Evolutionary conservation across 371 early-diverging fungal species (phyloP), one percentile per base, ranked within the genome.

Genomic region (Haplosporangium sp.): DNA sequence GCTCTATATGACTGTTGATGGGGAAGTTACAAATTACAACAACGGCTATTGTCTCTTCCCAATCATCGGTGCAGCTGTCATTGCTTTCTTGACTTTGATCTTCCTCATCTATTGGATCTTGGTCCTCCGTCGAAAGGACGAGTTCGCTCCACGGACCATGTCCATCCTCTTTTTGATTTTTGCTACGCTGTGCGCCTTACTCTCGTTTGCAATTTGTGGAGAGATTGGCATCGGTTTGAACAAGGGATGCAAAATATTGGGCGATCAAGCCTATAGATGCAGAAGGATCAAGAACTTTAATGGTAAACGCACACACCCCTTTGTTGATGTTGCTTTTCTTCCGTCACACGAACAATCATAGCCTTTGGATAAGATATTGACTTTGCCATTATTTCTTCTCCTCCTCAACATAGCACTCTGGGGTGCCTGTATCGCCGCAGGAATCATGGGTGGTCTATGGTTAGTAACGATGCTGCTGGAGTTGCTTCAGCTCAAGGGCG

Each of bases 1-100:
- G 18, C 77, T 76, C 60, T 76, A 55, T 59, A 67, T 76, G 60
- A 40, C 62, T 42, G 5, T 43, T 4, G 60, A 65, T 7, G 67
- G 64, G 6, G 55, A 53, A 16, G 63, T 67, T 5, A 4, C 13
- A 16, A 21, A 29, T 23, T 76, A 76, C 62, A 76, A 76, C 61
- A 63, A 76, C 37, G 60, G 67, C 5, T 71, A 56, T 13, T 76
- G 77, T 59, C 67, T 76, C 47, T 70, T 76, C 64, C 77, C 77
- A 11, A 70, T 76, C 29, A n/a, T 76, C 14, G 77, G 63, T 9
- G 53, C 55, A 6, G 77, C 77, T 4, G 57, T 76, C 40, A 45
- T 53, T 10, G 71, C 67, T 6, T 29, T 67, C 11, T 11, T 67
- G 5, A 8, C 77, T 1, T 45, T 76, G 6, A 0, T 71, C 29